phyloP scores from a whole-genome alignment of 2,329 filamentous ascomycete species.

The Coleophoma cylindrospora region DNA sequence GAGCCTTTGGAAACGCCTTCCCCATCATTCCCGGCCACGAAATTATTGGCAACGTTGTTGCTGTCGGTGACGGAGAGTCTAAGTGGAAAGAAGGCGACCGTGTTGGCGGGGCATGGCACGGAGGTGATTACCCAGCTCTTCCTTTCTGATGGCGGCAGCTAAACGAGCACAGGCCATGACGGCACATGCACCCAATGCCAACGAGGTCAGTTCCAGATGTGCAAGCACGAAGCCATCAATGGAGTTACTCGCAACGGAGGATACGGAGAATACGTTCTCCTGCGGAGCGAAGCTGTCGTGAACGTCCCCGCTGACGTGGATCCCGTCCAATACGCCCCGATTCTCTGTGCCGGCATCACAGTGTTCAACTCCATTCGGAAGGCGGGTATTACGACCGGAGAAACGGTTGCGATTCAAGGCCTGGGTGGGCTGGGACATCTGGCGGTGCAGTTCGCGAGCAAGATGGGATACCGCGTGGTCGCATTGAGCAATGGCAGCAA shows the following conservation, averaged over 20 bases:
- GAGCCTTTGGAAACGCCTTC: slow-evolving; percentile 48
- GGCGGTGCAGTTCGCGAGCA: slow-evolving; percentile 68
- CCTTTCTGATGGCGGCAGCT: too few species aligned
- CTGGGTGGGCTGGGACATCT: slow-evolving; percentile 74
- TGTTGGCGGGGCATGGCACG: slow-evolving; percentile 66
- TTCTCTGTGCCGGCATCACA: slow-evolving; percentile 62
- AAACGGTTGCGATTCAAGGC: slow-evolving; percentile 57
- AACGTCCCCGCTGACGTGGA: slow-evolving; percentile 47
- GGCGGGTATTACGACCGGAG: slow-evolving; percentile 41
- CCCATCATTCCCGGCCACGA: slow-evolving; percentile 68
- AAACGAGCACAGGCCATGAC: slow-evolving; percentile 34
- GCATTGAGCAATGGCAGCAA: slow-evolving; percentile 61
- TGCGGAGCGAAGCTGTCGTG: slow-evolving; percentile 56
- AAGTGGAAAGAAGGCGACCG: slow-evolving; percentile 59
- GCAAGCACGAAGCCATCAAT: slow-evolving; percentile 57
- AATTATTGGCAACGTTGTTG: slow-evolving; percentile 61
- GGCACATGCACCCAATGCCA: slow-evolving; percentile 57
- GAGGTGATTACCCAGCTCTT: slow-evolving; percentile 34
- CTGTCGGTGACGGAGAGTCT: slow-evolving; percentile 51
- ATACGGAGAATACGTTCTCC: slow-evolving; percentile 57
- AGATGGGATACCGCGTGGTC: slow-evolving; percentile 71
- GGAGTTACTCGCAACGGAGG: slow-evolving; percentile 64
- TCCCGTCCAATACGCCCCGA: slow-evolving; percentile 48
- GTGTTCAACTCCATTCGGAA: slow-evolving; percentile 56
- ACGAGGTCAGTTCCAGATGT: slow-evolving; percentile 63